Evolutionary conservation across 2,329 filamentous ascomycete genomes (phyloP), one percentile per base, ranked within the genome.

Genomic region (Botrytis hyacinthi): DNA sequence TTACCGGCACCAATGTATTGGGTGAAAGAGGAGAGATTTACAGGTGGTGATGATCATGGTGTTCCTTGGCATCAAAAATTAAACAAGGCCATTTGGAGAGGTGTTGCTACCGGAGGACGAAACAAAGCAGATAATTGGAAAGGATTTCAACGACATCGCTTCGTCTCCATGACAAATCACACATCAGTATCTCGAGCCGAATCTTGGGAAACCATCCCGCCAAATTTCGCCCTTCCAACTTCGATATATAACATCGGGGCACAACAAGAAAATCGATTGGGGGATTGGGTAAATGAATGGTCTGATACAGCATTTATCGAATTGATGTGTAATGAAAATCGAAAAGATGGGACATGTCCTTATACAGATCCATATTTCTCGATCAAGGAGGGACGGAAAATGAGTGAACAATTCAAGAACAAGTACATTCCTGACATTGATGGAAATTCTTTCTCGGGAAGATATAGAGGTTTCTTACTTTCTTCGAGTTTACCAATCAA

Each of bases 381-480:
- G 72, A 84, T 86, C 71, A 82, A 77, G 85, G 63, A 71, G 4
- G 77, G 77, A 1, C 86, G 87, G 85, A 88, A 77, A 84, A 88
- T 90, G 79, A 78, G 82, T 1, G 81, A 87, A 62, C 88, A 91
- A 81, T 91, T 90, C 80, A 75, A 82, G 80, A 22, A 85, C 82
- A 95, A 94, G 81, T 93, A 89, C 79, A 84, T 95, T 3, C 90
- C 91, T 0, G 93, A 96, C 80, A 87, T 95, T 71, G 93, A 96
- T 81, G 93, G 93, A 44, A 91, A 92, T 83, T 89, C 86, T 18
- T 92, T 92, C 79, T 91, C 88, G 29, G 91, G 91, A 1, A 88
- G 91, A 1, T 93, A 91, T 77, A 85, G 90, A 4, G 89, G 87
- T 0, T 94, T 95, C 81, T 83, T 95, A 44, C 86, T 88, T 61